These are phyloP conservation scores for Voacanga thouarsii DNA, from an alignment of 257 asterid species.

Conservation along the genomic window DNA sequence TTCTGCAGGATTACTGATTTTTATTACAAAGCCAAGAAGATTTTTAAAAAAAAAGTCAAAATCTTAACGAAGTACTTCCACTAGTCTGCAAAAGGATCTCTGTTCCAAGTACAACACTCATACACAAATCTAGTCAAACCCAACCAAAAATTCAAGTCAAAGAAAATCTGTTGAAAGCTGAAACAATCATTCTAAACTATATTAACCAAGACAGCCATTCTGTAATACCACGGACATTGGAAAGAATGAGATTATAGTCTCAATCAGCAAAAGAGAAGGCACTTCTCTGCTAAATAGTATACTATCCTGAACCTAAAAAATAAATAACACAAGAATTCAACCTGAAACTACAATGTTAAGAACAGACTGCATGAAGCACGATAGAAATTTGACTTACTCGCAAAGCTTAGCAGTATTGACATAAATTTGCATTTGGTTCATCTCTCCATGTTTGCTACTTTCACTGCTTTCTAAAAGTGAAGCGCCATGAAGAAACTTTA, in stretches of 20 bases:
- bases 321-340: background rate
- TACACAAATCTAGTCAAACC: background rate
- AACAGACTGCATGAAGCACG: constrained; percentile 1
- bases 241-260: background rate
- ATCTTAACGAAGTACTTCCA: background rate
- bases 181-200: background rate
- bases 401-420: constrained; percentile 67
- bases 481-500: constrained; percentile 83
- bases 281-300: background rate
- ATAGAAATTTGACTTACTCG: constrained; percentile 53
- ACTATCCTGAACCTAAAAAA: background rate
- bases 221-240: background rate
- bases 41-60: background rate
- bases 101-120: background rate
- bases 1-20: constrained; percentile 45
- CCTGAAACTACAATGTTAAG: background rate
- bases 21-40: constrained; percentile 25
- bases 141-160: background rate
- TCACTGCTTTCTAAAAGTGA: constrained; percentile 67
- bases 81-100: background rate
- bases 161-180: background rate
- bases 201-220: background rate
- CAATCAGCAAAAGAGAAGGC: background rate
- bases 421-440: constrained; percentile 62
- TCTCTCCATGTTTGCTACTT: constrained; percentile 49